Evolutionary conservation across 331 rosid species (phyloP).

Genomic region (Stylosanthes scabra): DNA sequence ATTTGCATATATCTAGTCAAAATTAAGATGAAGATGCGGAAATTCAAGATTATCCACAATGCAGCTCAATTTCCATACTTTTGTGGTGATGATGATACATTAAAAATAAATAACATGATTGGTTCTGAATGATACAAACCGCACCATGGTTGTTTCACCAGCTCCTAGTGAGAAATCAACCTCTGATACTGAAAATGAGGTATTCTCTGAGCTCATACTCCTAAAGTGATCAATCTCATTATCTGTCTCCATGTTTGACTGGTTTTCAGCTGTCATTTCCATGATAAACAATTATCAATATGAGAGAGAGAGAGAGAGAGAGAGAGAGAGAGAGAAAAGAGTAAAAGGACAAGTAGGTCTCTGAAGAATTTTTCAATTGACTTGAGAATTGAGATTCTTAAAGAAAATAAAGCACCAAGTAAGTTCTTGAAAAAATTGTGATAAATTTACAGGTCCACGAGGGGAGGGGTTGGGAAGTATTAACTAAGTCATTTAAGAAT

Average conservation of each 20-base stretch:
- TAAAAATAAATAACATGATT: background rate
- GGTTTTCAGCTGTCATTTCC: slow-evolving; percentile 64
- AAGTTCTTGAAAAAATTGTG: too few species aligned
- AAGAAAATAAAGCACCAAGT: too few species aligned
- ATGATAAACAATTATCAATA: slow-evolving; percentile 41
- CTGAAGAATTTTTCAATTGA: too few species aligned
- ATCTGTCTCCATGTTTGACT: slow-evolving; percentile 41
- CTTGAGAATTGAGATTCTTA: too few species aligned
- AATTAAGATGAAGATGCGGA: background rate
- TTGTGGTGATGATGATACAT: slow-evolving; percentile 15
- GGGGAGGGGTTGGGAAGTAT: too few species aligned
- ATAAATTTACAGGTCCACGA: too few species aligned
- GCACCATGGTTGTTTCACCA: slow-evolving; percentile 77
- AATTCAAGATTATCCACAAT: slow-evolving; percentile 4
- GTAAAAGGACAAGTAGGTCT: too few species aligned
- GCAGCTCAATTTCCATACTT: slow-evolving; percentile 34
- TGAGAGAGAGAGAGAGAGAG: background rate
- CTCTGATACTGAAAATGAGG: slow-evolving; percentile 65
- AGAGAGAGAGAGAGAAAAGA: background rate
- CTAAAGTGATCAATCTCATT: slow-evolving; percentile 53
- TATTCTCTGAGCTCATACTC: slow-evolving; percentile 52
- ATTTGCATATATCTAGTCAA: slow-evolving; percentile 7
- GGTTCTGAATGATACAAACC: slow-evolving; percentile 45
- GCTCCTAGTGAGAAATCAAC: slow-evolving; percentile 75
- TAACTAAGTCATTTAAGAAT: too few species aligned